A percentile compares a stretch with the other conserved stretches of the same genome.
phyloP scores from a whole-genome alignment of 176 grass and related monocot species.

The Aegilops sharonensis region DNA sequence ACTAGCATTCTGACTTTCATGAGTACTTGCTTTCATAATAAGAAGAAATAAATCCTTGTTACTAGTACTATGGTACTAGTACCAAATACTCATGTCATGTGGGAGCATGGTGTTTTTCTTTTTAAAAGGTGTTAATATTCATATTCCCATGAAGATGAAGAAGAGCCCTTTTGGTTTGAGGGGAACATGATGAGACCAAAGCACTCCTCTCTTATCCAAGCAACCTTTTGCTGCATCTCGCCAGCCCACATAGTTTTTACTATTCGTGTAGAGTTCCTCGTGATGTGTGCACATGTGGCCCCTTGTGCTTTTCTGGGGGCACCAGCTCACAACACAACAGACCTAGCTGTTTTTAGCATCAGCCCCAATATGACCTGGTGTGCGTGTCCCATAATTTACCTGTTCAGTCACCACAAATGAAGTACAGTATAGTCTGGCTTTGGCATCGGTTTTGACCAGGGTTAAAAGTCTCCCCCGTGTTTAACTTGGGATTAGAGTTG shows the following conservation, averaged over 20 bases:
- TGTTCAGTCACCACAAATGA: conserved; percentile 7
- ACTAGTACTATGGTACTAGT: neutral
- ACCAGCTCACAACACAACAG: conserved; percentile 30
- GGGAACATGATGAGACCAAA: conserved; percentile 44
- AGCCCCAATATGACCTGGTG: conserved; percentile 7
- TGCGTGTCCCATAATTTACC: conserved; percentile 27
- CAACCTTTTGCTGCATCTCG: conserved; percentile 35
- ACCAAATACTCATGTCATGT: conserved; percentile 27
- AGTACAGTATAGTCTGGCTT: neutral
- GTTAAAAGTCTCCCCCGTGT: neutral
- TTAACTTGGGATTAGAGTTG: conserved; percentile 20
- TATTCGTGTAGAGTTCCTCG: conserved; percentile 14
- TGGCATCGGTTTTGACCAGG: neutral
- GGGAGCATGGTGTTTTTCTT: conserved; percentile 12
- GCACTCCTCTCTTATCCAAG: conserved; percentile 10
- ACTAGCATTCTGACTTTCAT: conserved; percentile 1
- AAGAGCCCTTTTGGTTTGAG: conserved; percentile 37
- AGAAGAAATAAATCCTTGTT: conserved; percentile 14
- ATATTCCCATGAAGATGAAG: conserved; percentile 43
- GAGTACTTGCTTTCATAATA: neutral
- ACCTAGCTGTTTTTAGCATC: conserved; percentile 12
- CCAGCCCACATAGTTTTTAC: conserved; percentile 15
- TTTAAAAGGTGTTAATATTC: conserved; percentile 13
- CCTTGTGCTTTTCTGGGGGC: conserved; percentile 36
- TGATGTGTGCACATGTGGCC: conserved; percentile 25